Conservation (phyloP, 805 yeast species). For the Wickerhamomyces bovis region DNA sequence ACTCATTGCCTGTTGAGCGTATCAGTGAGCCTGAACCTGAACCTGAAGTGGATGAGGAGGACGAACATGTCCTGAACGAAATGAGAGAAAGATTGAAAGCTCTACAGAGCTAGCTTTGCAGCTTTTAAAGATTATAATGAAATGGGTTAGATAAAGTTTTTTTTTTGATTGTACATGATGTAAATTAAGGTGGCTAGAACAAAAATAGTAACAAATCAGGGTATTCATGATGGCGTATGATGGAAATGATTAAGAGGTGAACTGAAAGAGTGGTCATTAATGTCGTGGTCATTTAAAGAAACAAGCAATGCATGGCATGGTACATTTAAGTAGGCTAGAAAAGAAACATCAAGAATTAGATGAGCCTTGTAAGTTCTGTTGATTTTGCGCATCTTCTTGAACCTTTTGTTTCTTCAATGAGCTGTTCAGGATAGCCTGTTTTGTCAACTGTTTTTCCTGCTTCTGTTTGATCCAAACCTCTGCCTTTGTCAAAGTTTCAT, state of each 20-base stretch:
- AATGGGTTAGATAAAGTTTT: background rate
- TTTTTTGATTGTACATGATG: background rate
- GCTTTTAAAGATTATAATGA: background rate
- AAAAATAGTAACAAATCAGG: too few relatives aligned
- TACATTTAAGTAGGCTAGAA: too few relatives aligned
- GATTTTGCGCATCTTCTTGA: background rate
- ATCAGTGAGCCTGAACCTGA: constrained; percentile 32
- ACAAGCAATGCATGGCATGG: background rate
- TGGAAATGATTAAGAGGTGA: background rate
- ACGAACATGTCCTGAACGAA: constrained; percentile 67
- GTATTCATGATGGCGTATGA: too few relatives aligned
- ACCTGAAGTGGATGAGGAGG: constrained; percentile 62
- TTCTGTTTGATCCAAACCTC: constrained; percentile 69
- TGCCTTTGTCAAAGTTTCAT: constrained; percentile 77
- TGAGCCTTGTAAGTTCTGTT: background rate
- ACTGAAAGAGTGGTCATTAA: background rate
- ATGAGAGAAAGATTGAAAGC: constrained; percentile 90
- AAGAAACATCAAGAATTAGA: background rate
- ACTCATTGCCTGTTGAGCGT: constrained; percentile 27
- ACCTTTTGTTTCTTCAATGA: constrained; percentile 11
- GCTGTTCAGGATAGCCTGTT: constrained; percentile 24
- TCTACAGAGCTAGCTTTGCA: constrained; percentile 49
- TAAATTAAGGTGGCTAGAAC: too few relatives aligned
- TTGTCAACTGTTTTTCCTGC: constrained; percentile 31
- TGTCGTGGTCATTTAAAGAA: background rate